phyloP scores from a whole-genome alignment of 1,139 yeast species.

The Magnusiomyces tetraspermus region DNA sequence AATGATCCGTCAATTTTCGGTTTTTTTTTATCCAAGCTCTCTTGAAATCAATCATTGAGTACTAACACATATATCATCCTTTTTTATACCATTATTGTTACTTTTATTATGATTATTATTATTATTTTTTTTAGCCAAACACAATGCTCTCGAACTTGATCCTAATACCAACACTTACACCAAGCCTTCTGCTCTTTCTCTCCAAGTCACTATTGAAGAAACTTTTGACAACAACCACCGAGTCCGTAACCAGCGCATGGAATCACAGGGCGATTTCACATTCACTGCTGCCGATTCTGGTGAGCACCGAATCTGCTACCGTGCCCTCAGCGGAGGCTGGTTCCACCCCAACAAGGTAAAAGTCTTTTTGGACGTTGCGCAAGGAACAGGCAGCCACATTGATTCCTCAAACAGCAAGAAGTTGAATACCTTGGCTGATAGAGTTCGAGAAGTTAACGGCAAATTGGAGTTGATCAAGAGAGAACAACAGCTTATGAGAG shows the following conservation, averaged over 20 bases:
- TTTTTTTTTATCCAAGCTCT: no score
- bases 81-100: neutral
- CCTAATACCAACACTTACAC: slow-evolving; percentile 38
- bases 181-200: slow-evolving; percentile 38
- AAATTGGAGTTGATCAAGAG: slow-evolving; percentile 50
- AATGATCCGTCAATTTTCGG: no score
- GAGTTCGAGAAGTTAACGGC: slow-evolving; percentile 44
- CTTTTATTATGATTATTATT: neutral
- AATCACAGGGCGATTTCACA: slow-evolving; percentile 53
- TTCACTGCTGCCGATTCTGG: slow-evolving; percentile 64
- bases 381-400: slow-evolving; percentile 44
- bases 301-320: slow-evolving; percentile 62
- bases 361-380: slow-evolving; percentile 40
- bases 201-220: slow-evolving; percentile 51
- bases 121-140: slow-evolving; percentile 29
- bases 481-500: slow-evolving; percentile 59
- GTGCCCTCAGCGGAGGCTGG: slow-evolving; percentile 57
- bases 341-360: slow-evolving; percentile 41
- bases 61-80: neutral
- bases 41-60: no score
- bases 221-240: slow-evolving; percentile 59
- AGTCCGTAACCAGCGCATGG: slow-evolving; percentile 55
- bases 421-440: slow-evolving; percentile 43
- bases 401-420: slow-evolving; percentile 45
- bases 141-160: slow-evolving; percentile 50